Conservation (phyloP, 441 rosid genomes). For the Daphne laureola region DNA sequence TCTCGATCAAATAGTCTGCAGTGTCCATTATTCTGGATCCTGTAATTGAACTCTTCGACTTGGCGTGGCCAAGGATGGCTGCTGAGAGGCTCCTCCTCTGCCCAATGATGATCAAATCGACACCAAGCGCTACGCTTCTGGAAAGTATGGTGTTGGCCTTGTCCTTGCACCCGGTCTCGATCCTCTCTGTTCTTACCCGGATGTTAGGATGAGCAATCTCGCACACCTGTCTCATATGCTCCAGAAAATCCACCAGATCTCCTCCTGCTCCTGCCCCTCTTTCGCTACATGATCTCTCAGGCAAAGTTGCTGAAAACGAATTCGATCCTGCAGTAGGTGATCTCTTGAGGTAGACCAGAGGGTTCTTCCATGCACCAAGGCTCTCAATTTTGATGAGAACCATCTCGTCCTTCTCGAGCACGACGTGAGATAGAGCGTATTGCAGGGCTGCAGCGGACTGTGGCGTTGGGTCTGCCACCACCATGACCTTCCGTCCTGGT, state of each 20-base stretch:
- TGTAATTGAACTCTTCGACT: slow-evolving; percentile 38
- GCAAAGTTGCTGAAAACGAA: not conserved
- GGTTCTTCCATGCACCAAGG: slow-evolving; percentile 44
- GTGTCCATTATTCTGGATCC: slow-evolving; percentile 53
- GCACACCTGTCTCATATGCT: slow-evolving; percentile 59
- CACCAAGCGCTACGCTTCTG: slow-evolving; percentile 32
- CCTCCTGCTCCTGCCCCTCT: too few species aligned
- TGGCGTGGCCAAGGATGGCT: slow-evolving; percentile 48
- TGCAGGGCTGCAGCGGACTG: slow-evolving; percentile 37
- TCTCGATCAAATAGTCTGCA: slow-evolving; percentile 75
- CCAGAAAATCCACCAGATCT: slow-evolving; percentile 43
- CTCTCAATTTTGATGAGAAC: slow-evolving; percentile 37
- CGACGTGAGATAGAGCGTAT: slow-evolving; percentile 33
- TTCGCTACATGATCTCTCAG: not conserved
- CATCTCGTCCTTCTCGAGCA: slow-evolving; percentile 33
- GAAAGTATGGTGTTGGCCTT: slow-evolving; percentile 53
- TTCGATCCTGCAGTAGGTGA: not conserved
- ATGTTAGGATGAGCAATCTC: slow-evolving; percentile 53
- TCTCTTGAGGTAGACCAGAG: slow-evolving; percentile 42
- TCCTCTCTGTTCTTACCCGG: slow-evolving; percentile 29
- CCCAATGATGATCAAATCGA: slow-evolving; percentile 66
- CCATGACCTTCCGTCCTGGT: slow-evolving; percentile 25
- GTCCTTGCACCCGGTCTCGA: slow-evolving; percentile 36
- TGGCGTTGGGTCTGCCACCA: slow-evolving; percentile 35
- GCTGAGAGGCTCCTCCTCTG: slow-evolving; percentile 61